Base-by-base conservation (phyloP, 2,329 filamentous ascomycete species). In the Colletotrichum australisinense region DNA sequence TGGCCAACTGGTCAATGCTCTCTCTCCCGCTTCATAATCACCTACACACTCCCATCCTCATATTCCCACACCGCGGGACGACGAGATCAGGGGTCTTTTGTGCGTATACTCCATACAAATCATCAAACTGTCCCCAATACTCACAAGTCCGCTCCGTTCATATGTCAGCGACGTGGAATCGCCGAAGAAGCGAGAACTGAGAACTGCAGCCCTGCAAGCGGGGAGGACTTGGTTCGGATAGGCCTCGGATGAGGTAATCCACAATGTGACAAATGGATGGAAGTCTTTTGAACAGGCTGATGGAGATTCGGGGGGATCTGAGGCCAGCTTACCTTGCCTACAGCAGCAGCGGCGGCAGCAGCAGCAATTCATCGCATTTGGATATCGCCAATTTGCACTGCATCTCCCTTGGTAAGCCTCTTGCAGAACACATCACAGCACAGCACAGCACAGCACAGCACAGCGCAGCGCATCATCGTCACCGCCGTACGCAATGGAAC, bases 171-270 rank as follows among this genome's bases (percentile, higher is more conserved):
- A 30, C 35, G 58, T 60, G 70, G 55, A 57, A 49, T 70, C 28
- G 60, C 70, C 67, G 60, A 64, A 49, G 14, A 46, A 46, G 14
- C 49, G 19, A 38, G 24, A 16, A 46, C 11, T 6, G 11, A 19
- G 12, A 42, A 24, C 35, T 57, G 49, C 67, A 73, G 60, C 71
- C 67, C 60, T 70, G 71, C 67, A 46, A 62, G 67, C 56, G 71
- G 70, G 26, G 30, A 9, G 55, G 5, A 3, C 38, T 42, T 42
- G 5, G 55, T 52, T 35, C 19, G 38, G 66, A 32, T 60, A 56
- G 22, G 19, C 42, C 66, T 52, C 42, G 63, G 19, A 66, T 55
- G 62, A 49, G 42, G 19, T n/a, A n/a, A 19, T 42, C 42, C 42
- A 49, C 19, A 49, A 3, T 49, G n/a, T 49, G 42, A 49, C 42